phyloP scores from a whole-genome alignment of 179 eudicot genomes.

The Spergularia azorica region DNA sequence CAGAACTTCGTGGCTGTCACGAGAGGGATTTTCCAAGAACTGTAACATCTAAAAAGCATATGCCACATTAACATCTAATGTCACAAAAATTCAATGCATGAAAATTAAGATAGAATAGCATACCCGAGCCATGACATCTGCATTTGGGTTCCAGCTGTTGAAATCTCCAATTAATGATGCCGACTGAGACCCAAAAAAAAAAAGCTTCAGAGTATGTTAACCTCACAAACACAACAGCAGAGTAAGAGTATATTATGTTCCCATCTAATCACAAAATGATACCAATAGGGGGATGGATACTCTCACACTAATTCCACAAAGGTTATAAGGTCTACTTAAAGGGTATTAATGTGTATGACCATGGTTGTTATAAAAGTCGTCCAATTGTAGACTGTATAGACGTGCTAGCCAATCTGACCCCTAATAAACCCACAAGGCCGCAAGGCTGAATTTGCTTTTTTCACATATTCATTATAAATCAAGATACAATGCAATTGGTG shows the following conservation, averaged over 20 bases:
- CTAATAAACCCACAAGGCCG: not conserved
- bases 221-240: not conserved
- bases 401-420: constrained; percentile 1
- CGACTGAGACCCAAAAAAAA: constrained; percentile 39
- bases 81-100: not conserved
- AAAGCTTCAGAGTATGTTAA: not conserved
- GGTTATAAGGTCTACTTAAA: not conserved
- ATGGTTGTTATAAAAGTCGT: not conserved
- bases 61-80: not conserved
- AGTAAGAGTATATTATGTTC: not conserved
- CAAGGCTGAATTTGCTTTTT: too few species aligned
- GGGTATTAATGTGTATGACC: not conserved
- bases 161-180: constrained; percentile 97
- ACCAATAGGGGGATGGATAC: not conserved
- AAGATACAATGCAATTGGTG: too few species aligned
- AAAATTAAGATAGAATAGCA: constrained; percentile 24
- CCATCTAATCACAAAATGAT: not conserved
- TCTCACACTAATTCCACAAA: not conserved
- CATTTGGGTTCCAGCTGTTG: constrained; percentile 93
- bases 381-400: not conserved
- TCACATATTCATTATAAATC: too few species aligned
- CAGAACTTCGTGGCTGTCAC: not conserved
- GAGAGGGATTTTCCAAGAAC: not conserved
- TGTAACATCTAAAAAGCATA: constrained; percentile 16
- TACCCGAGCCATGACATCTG: constrained; percentile 88